Evolutionary conservation across 78 protist species (phyloP).

Genomic region (Dictyostelium intermedium): DNA sequence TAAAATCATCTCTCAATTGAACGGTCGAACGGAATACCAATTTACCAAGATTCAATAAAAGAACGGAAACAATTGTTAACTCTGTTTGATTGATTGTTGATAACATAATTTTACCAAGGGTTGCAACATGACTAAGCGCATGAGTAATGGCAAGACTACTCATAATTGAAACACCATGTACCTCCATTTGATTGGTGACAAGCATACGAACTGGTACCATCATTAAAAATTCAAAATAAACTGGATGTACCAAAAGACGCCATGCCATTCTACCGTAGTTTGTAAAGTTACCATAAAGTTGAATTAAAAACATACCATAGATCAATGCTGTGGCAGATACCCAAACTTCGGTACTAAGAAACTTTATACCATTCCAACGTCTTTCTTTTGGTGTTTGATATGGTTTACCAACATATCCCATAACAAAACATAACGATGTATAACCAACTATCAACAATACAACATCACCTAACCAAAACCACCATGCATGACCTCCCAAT

Average conservation of each 20-base stretch:
- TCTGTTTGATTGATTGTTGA: conserved; percentile 48
- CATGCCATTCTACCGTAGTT: conserved; percentile 41
- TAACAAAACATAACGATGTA: conserved; percentile 48
- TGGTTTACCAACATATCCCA: conserved; percentile 63
- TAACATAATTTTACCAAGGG: conserved; percentile 72
- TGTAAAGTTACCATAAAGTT: conserved; percentile 42
- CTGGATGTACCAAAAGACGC: conserved; percentile 71
- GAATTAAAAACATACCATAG: conserved; percentile 76
- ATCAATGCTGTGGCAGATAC: conserved; percentile 55
- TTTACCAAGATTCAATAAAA: conserved; percentile 55
- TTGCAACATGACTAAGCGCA: conserved; percentile 67
- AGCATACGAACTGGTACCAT: conserved; percentile 72
- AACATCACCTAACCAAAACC: conserved; percentile 72
- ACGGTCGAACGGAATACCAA: conserved; percentile 55
- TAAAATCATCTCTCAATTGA: conserved; percentile 33
- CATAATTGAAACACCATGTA: conserved; percentile 59
- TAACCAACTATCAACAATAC: conserved; percentile 37
- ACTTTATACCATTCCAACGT: conserved; percentile 25
- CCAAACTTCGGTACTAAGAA: conserved; percentile 29
- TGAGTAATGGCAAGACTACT: conserved; percentile 46
- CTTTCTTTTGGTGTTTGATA: conserved; percentile 60
- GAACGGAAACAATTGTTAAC: conserved; percentile 42
- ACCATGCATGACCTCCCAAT: conserved; percentile 30
- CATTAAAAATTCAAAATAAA: conserved; percentile 60
- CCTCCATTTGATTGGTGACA: conserved; percentile 73